Evolutionary conservation across 192 early-diverging fungal genomes (phyloP).

Genomic region (Linnemannia exigua): DNA sequence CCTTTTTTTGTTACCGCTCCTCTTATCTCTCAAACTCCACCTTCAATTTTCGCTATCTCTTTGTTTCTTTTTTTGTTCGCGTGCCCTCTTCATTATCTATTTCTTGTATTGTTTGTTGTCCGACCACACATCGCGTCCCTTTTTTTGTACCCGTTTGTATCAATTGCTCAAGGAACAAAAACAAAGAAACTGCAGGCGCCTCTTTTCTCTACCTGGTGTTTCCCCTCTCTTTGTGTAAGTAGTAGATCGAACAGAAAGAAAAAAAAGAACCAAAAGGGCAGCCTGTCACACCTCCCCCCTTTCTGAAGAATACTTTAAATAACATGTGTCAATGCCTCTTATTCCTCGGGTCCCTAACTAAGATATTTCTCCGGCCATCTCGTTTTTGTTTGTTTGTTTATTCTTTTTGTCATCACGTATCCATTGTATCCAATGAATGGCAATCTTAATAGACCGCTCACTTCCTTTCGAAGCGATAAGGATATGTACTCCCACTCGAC

Average conservation of each 20-base stretch:
- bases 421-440: background rate
- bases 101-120: background rate
- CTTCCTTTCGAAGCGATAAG: background rate
- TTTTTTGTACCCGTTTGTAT: background rate
- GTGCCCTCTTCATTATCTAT: background rate
- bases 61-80: background rate
- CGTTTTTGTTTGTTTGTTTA: background rate
- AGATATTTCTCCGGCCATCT: background rate
- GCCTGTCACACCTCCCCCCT: background rate
- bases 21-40: background rate
- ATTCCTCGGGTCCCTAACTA: background rate
- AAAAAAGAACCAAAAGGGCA: background rate
- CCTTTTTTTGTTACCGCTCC: background rate
- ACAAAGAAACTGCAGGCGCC: background rate
- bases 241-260: background rate
- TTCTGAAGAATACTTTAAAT: background rate
- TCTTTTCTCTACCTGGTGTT: background rate
- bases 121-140: background rate
- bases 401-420: background rate
- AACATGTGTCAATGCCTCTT: background rate
- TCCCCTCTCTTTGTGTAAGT: background rate
- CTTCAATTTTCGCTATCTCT: conserved; percentile 1
- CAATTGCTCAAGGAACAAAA: background rate
- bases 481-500: conserved; percentile 21
- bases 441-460: background rate